A percentile compares a stretch with the other conserved stretches of the same genome.
Conservation (phyloP, 169 alveolate genomes). For the Plasmodium chabaudi region DNA sequence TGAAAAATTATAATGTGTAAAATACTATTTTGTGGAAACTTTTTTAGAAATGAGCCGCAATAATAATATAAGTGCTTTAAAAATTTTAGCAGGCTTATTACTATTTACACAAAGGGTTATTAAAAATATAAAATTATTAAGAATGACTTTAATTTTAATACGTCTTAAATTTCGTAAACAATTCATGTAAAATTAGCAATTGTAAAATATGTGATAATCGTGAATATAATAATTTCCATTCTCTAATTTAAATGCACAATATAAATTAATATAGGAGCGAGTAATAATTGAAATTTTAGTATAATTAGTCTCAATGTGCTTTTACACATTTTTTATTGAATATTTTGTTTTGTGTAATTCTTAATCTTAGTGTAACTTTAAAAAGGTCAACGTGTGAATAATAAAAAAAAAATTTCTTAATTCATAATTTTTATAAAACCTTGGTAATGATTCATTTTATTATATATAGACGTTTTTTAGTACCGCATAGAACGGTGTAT, state of each 20-base stretch:
- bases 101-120: conserved; percentile 1
- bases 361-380: no score
- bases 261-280: background rate
- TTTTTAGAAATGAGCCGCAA: conserved; percentile 11
- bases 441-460: no score
- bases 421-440: no score
- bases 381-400: no score
- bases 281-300: background rate
- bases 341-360: no score
- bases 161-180: background rate
- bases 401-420: no score
- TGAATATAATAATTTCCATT: conserved; percentile 23
- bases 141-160: conserved; percentile 9
- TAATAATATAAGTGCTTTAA: background rate
- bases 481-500: no score
- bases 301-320: no score
- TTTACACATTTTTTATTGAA: no score
- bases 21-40: conserved; percentile 9
- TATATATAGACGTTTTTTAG: no score
- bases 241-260: conserved; percentile 18
- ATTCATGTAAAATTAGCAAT: conserved; percentile 10
- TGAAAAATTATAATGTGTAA: conserved; percentile 14
- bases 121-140: conserved; percentile 8
- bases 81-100: conserved; percentile 3
- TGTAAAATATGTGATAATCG: conserved; percentile 9